A percentile compares a stretch with the other conserved stretches of the same genome.
phyloP scores from a whole-genome alignment of 306 rosid genomes.

The Cucumis hystrix region DNA sequence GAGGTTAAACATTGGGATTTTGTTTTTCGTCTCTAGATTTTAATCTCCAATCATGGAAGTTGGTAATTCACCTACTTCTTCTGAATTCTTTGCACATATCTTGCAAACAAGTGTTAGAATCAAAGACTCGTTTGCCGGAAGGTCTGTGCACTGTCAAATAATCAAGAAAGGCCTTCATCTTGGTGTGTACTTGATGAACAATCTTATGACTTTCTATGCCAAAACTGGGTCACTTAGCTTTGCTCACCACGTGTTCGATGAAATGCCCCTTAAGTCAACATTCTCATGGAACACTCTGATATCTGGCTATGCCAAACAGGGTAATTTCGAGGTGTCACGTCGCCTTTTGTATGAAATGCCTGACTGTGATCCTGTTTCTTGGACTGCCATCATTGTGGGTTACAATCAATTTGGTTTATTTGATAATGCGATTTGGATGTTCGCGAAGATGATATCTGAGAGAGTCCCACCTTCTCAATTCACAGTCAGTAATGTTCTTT shows the following conservation, averaged over 20 bases:
- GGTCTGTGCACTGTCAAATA: constrained; percentile 43
- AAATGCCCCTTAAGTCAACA: constrained; percentile 43
- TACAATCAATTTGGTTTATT: constrained; percentile 53
- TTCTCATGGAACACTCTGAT: constrained; percentile 72
- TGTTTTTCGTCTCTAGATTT: neutral
- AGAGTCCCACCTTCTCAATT: constrained; percentile 40
- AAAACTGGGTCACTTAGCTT: constrained; percentile 29
- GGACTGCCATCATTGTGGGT: constrained; percentile 67
- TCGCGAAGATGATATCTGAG: constrained; percentile 39
- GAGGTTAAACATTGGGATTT: neutral
- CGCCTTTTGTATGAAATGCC: constrained; percentile 48
- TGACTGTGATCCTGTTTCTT: constrained; percentile 68
- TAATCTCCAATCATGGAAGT: constrained; percentile 20
- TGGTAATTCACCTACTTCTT: constrained; percentile 14
- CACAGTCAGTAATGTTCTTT: constrained; percentile 58
- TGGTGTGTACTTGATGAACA: constrained; percentile 50
- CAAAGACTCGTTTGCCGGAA: constrained; percentile 34
- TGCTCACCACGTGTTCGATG: constrained; percentile 49
- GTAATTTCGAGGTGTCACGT: constrained; percentile 38
- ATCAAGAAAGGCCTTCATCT: constrained; percentile 57
- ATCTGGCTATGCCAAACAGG: constrained; percentile 52
- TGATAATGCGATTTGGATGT: constrained; percentile 29
- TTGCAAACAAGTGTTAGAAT: constrained; percentile 52
- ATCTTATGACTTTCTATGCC: constrained; percentile 47
- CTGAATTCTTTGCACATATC: constrained; percentile 26